A percentile compares a stretch with the other conserved stretches of the same genome.
Conservation (phyloP, 495 filamentous ascomycete species). For the Neurospora sp. region DNA sequence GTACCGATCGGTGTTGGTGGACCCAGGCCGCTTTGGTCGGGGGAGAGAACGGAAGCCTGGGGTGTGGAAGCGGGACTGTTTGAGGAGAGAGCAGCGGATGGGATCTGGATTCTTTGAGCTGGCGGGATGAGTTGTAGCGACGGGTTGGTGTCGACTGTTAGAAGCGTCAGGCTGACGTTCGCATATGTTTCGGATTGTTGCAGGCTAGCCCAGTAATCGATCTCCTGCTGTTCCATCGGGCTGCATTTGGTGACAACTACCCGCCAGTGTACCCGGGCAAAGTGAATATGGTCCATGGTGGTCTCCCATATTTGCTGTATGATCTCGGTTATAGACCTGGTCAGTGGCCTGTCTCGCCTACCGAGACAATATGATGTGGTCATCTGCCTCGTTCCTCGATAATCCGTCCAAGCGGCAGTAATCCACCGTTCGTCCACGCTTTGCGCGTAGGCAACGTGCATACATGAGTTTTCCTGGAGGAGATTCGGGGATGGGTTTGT, state of each 20-base stretch:
- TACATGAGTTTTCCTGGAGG: conserved; percentile 69
- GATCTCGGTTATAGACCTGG: conserved; percentile 51
- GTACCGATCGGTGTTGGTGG: conserved; percentile 36
- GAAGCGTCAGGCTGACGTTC: conserved; percentile 46
- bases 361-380: conserved; percentile 71
- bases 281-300: conserved; percentile 65
- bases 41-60: conserved; percentile 43
- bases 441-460: conserved; percentile 80
- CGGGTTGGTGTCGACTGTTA: conserved; percentile 56
- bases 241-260: conserved; percentile 67
- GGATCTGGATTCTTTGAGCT: conserved; percentile 29
- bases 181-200: conserved; percentile 30
- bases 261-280: conserved; percentile 65
- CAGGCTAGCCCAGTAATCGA: conserved; percentile 47
- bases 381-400: conserved; percentile 62
- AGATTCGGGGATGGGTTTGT: conserved; percentile 57
- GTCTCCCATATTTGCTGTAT: conserved; percentile 77
- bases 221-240: conserved; percentile 62
- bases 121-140: conserved; percentile 55
- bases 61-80: conserved; percentile 50
- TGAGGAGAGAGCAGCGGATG: conserved; percentile 28
- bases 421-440: conserved; percentile 81
- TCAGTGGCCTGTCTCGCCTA: conserved; percentile 45
- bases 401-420: conserved; percentile 87
- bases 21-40: conserved; percentile 40